Percentiles rank a stretch among this genome's conserved stretches.
Conservation (phyloP, 352 stramenopile genomes). For the Phytophthora gonapodyides region DNA sequence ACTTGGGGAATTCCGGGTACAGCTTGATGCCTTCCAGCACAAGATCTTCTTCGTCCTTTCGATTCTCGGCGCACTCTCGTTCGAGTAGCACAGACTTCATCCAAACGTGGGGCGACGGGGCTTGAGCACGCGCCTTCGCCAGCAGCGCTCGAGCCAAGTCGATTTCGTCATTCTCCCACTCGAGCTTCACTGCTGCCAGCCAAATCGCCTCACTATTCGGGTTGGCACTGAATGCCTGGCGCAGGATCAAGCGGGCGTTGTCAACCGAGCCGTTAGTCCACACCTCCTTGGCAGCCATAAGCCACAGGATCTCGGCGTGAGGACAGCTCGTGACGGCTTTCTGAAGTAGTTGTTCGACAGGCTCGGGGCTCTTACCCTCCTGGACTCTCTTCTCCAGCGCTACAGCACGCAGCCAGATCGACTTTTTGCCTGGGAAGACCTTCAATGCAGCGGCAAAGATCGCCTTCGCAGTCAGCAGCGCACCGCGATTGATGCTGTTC, state of each 20-base stretch:
- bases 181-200: conserved; percentile 98
- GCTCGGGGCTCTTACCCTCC: conserved; percentile 72
- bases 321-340: conserved; percentile 95
- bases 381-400: conserved; percentile 97
- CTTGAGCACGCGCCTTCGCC: conserved; percentile 77
- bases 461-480: conserved; percentile 92
- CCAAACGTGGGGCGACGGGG: conserved; percentile 93
- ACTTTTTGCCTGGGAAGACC: conserved; percentile 92
- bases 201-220: conserved; percentile 95
- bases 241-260: conserved; percentile 93
- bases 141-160: conserved; percentile 89
- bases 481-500: conserved; percentile 81
- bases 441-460: conserved; percentile 94
- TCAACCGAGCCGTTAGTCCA: conserved; percentile 95
- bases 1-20: conserved; percentile 94
- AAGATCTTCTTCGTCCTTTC: conserved; percentile 78
- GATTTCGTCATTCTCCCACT: conserved; percentile 98
- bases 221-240: conserved; percentile 97
- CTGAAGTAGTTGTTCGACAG: conserved; percentile 89
- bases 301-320: conserved; percentile 96
- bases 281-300: conserved; percentile 98
- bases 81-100: conserved; percentile 99
- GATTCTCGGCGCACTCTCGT: conserved; percentile 76
- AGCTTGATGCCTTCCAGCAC: conserved; percentile 90
- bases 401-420: conserved; percentile 95